A percentile compares a stretch with the other conserved stretches of the same genome.
These are phyloP conservation scores for Lagenidium giganteum DNA, from an alignment of 352 stramenopile genomes.

Conservation along the genomic window DNA sequence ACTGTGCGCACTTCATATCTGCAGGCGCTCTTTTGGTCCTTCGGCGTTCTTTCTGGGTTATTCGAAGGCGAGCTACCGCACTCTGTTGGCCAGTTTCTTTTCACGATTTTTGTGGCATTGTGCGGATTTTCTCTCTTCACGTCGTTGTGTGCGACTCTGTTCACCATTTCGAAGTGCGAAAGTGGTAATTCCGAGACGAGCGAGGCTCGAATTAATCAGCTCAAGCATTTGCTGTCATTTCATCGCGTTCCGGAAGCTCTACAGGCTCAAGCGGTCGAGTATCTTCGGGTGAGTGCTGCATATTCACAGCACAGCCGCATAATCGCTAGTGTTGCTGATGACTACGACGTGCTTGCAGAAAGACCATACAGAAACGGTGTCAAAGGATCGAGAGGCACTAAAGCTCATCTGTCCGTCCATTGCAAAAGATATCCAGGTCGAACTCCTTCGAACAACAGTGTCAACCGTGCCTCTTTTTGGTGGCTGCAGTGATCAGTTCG, in stretches of 20 bases:
- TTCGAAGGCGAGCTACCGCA: constrained; percentile 68
- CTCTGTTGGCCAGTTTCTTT: constrained; percentile 43
- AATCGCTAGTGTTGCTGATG: constrained; percentile 1
- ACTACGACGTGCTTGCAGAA: constrained; percentile 22
- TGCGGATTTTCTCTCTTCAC: constrained; percentile 72
- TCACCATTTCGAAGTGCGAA: constrained; percentile 78
- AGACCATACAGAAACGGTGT: constrained; percentile 64
- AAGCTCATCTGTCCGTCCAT: constrained; percentile 67
- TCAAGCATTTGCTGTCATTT: constrained; percentile 66
- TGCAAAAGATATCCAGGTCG: constrained; percentile 71
- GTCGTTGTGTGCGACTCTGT: constrained; percentile 63
- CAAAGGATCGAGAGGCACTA: constrained; percentile 64
- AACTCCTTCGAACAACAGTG: constrained; percentile 48
- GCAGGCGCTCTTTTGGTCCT: constrained; percentile 55
- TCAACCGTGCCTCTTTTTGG: constrained; percentile 50
- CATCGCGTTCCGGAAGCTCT: constrained; percentile 52
- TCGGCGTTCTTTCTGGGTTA: constrained; percentile 56
- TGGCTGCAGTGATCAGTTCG: constrained; percentile 47
- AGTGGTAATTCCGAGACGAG: constrained; percentile 50
- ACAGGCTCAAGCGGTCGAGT: constrained; percentile 60
- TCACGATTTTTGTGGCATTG: constrained; percentile 56
- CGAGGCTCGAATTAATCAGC: constrained; percentile 65
- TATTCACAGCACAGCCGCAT: background rate
- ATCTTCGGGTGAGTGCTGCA: constrained; percentile 30
- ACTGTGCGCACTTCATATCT: constrained; percentile 32